Conservation (phyloP, 495 filamentous ascomycete genomes). For the Neurospora pannonica region DNA sequence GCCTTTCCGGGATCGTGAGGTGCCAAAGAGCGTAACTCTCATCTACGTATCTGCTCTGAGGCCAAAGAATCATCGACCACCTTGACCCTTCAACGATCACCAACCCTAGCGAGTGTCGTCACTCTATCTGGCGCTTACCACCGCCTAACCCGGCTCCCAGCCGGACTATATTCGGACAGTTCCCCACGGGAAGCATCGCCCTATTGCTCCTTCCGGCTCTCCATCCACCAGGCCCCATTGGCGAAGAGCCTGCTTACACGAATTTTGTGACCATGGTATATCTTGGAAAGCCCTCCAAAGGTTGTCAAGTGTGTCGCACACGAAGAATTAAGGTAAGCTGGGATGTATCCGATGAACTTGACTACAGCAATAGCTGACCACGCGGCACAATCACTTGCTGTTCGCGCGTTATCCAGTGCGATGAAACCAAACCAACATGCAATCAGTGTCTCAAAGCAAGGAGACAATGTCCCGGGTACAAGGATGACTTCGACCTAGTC, state of each 20-base stretch:
- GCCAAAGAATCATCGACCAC: background rate
- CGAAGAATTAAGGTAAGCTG: constrained; percentile 59
- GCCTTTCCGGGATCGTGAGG: background rate
- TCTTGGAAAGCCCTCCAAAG: constrained; percentile 62
- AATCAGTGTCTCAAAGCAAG: constrained; percentile 58
- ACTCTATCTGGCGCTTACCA: background rate
- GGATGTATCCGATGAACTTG: background rate
- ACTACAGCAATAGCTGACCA: background rate
- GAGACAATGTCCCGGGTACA: constrained; percentile 59
- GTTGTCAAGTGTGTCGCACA: constrained; percentile 62
- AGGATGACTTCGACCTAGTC: constrained; percentile 58
- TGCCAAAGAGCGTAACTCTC: background rate
- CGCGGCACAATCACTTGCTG: background rate
- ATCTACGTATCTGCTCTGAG: background rate
- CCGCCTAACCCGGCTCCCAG: background rate
- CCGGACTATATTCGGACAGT: background rate
- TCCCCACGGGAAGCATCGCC: background rate
- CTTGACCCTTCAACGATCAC: background rate
- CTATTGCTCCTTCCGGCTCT: background rate
- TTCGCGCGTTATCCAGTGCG: constrained; percentile 39
- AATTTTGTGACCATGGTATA: constrained; percentile 50
- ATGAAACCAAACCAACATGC: constrained; percentile 59
- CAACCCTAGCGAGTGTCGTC: background rate
- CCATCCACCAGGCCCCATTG: background rate
- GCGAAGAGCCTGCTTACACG: background rate